Evolutionary conservation across 306 rosid genomes (phyloP).

Genomic region (Nissolia schottii): DNA sequence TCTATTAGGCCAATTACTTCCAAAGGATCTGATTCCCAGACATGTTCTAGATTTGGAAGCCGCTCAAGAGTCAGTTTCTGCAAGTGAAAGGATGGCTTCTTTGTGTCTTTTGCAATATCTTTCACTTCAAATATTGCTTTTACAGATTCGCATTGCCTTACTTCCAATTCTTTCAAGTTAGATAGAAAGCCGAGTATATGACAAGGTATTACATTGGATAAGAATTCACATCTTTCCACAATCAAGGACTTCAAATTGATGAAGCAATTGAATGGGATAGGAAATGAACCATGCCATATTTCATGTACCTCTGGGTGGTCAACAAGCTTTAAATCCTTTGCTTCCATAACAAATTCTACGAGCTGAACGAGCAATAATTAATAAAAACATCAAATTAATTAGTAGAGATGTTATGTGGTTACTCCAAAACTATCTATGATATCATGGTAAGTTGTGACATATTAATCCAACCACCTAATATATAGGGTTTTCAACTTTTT

Average conservation of each 20-base stretch:
- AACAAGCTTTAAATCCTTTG: not conserved
- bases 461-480: not conserved
- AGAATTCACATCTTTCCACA: not conserved
- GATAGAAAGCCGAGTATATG: not conserved
- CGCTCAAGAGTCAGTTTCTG: not conserved
- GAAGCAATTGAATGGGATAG: not conserved
- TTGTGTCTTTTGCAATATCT: not conserved
- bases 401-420: not conserved
- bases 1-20: not conserved
- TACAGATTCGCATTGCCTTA: not conserved
- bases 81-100: not conserved
- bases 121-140: not conserved
- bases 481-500: not conserved
- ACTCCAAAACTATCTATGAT: not conserved
- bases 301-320: not conserved
- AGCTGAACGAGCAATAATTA: not conserved
- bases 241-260: not conserved
- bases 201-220: not conserved
- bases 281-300: not conserved
- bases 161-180: not conserved
- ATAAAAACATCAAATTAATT: not conserved
- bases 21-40: slow-evolving; percentile 16
- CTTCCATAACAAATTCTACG: not conserved
- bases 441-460: not conserved
- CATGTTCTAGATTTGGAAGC: slow-evolving; percentile 18